A percentile compares a stretch with the other conserved stretches of the same genome.
Conservation (phyloP, 2,329 filamentous ascomycete species). For the Lasiodiplodia sp. region DNA sequence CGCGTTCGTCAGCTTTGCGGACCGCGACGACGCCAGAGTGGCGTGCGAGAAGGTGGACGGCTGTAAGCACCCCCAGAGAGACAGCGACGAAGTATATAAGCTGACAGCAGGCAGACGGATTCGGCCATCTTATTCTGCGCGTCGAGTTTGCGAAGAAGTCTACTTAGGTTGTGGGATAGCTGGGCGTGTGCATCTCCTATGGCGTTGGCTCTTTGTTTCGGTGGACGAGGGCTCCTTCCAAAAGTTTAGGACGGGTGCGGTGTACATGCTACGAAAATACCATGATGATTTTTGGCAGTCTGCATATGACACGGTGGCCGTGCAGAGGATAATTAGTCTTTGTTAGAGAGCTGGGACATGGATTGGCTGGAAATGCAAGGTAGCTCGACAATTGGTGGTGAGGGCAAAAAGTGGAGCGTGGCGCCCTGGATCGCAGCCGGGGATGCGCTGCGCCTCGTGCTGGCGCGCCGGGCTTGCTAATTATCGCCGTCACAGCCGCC, state of each 20-base stretch:
- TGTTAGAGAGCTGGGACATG: background rate
- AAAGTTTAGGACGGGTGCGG: slow-evolving; percentile 24
- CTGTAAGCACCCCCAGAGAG: slow-evolving; percentile 47
- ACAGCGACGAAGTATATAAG: background rate
- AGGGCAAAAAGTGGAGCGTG: slow-evolving; percentile 10
- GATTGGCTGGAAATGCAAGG: background rate
- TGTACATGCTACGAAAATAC: slow-evolving; percentile 28
- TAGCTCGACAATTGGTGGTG: background rate
- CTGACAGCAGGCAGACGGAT: slow-evolving; percentile 59
- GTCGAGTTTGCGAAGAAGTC: slow-evolving; percentile 84
- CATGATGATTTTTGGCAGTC: slow-evolving; percentile 26
- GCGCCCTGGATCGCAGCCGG: slow-evolving; percentile 5
- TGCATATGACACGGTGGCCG: slow-evolving; percentile 13
- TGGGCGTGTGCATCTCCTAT: slow-evolving; percentile 27
- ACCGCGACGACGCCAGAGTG: slow-evolving; percentile 86
- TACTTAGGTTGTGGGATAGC: slow-evolving; percentile 37
- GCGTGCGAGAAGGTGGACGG: slow-evolving; percentile 99
- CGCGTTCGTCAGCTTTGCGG: slow-evolving; percentile 96
- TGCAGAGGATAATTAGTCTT: background rate
- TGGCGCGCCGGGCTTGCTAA: slow-evolving; percentile 10
- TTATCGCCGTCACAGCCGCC: slow-evolving; percentile 20
- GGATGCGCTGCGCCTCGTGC: slow-evolving; percentile 26
- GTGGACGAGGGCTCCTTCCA: slow-evolving; percentile 26
- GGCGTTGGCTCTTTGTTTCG: slow-evolving; percentile 29
- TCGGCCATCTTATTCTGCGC: slow-evolving; percentile 84